A percentile compares a stretch with the other conserved stretches of the same genome.
phyloP scores from a whole-genome alignment of 495 filamentous ascomycete genomes.

The Entonaema liquescens region DNA sequence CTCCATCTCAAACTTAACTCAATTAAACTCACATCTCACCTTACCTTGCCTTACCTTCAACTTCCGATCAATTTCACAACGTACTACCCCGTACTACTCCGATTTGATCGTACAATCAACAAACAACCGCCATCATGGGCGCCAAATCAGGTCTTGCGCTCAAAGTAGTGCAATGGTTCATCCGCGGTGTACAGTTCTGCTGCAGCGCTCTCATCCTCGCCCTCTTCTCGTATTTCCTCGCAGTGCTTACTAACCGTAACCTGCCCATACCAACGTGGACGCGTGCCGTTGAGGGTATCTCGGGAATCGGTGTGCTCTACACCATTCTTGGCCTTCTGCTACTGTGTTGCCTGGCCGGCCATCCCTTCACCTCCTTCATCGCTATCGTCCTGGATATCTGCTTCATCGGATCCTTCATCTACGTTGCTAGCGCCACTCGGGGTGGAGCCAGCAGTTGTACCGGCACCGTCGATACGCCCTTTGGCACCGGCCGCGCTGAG shows the following conservation, averaged over 20 bases:
- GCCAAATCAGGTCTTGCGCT: slow-evolving; percentile 63
- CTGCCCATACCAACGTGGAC: slow-evolving; percentile 68
- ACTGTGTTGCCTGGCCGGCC: slow-evolving; percentile 80
- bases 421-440: slow-evolving; percentile 67
- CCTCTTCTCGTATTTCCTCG: slow-evolving; percentile 81
- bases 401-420: slow-evolving; percentile 67
- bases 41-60: background rate
- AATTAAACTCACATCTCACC: slow-evolving; percentile 25
- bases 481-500: slow-evolving; percentile 67
- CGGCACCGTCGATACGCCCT: slow-evolving; percentile 70
- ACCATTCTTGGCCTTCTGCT: slow-evolving; percentile 72
- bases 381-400: slow-evolving; percentile 70
- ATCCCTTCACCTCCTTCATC: slow-evolving; percentile 70
- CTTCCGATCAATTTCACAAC: slow-evolving; percentile 8
- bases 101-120: slow-evolving; percentile 32
- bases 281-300: slow-evolving; percentile 82
- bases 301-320: slow-evolving; percentile 77
- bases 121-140: slow-evolving; percentile 49
- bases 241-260: slow-evolving; percentile 65
- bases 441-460: slow-evolving; percentile 69
- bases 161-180: slow-evolving; percentile 66
- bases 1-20: background rate
- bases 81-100: slow-evolving; percentile 35
- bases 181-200: slow-evolving; percentile 76
- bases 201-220: slow-evolving; percentile 76